phyloP scores from a whole-genome alignment of 2,329 filamentous ascomycete species.

The Hortaea werneckii region DNA sequence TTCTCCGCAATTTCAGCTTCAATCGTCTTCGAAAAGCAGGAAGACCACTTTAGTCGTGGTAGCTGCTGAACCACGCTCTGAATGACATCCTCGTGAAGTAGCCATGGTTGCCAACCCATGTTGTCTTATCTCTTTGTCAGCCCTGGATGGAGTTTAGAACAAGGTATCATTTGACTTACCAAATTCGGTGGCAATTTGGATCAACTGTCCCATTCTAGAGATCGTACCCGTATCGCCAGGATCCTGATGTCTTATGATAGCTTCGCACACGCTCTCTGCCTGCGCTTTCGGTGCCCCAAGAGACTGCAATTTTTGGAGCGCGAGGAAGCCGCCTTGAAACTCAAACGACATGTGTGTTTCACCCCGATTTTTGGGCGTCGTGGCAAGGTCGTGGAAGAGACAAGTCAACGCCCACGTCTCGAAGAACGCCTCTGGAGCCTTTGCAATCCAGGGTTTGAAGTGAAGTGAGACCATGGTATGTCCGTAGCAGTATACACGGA shows the following conservation, averaged over 20 bases:
- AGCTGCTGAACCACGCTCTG: slow-evolving; percentile 15
- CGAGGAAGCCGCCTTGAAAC: slow-evolving; percentile 54
- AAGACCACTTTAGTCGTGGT: slow-evolving; percentile 18
- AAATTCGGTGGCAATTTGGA: slow-evolving; percentile 20
- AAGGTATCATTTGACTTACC: slow-evolving; percentile 3
- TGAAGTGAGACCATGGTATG: slow-evolving; percentile 36
- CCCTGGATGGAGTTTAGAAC: background rate
- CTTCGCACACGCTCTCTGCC: slow-evolving; percentile 59
- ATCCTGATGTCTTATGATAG: slow-evolving; percentile 64
- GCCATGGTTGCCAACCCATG: slow-evolving; percentile 17
- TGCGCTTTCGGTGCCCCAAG: slow-evolving; percentile 40
- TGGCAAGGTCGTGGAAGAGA: slow-evolving; percentile 67
- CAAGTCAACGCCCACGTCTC: slow-evolving; percentile 49
- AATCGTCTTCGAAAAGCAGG: slow-evolving; percentile 18
- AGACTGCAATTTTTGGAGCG: slow-evolving; percentile 36
- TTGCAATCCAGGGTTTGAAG: slow-evolving; percentile 33
- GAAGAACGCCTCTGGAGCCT: slow-evolving; percentile 26
- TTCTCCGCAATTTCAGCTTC: slow-evolving; percentile 18
- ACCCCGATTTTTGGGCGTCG: slow-evolving; percentile 46
- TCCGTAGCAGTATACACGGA: slow-evolving; percentile 61
- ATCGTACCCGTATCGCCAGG: slow-evolving; percentile 45
- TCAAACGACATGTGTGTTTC: slow-evolving; percentile 60
- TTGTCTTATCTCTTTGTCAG: slow-evolving; percentile 10
- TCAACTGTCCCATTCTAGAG: slow-evolving; percentile 16
- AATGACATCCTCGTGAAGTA: slow-evolving; percentile 16